Conservation (phyloP, 164 flowering plant genomes). For the Stephania japonica region DNA sequence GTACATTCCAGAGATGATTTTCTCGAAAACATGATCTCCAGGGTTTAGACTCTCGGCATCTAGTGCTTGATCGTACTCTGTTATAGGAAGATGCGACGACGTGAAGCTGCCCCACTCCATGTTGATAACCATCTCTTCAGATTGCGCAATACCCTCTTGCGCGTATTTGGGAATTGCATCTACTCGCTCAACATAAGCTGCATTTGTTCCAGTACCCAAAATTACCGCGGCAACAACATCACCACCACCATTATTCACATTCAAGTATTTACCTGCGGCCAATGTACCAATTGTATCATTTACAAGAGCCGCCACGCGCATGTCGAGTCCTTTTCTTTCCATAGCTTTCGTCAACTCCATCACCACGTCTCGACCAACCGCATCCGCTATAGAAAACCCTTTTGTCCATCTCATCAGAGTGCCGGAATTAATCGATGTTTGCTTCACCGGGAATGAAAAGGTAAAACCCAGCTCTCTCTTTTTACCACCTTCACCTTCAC, state of each 20-base stretch:
- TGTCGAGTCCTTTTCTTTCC: slow-evolving; percentile 61
- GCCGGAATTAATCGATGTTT: slow-evolving; percentile 71
- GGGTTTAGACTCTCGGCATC: slow-evolving; percentile 85
- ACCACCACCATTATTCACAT: too few species aligned
- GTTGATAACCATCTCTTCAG: slow-evolving; percentile 95
- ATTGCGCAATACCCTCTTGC: too few species aligned
- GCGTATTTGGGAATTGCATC: slow-evolving; percentile 95
- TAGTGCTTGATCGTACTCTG: slow-evolving; percentile 72
- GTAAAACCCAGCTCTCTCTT: slow-evolving; percentile 95
- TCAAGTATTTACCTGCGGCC: slow-evolving; percentile 81
- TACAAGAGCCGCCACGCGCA: slow-evolving; percentile 78
- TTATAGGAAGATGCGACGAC: slow-evolving; percentile 84
- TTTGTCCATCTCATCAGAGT: slow-evolving; percentile 87
- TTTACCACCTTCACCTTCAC: too few species aligned
- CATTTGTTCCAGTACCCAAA: slow-evolving; percentile 97
- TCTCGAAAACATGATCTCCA: slow-evolving; percentile 95
- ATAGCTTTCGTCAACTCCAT: slow-evolving; percentile 59
- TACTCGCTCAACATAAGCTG: slow-evolving; percentile 94
- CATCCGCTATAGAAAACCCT: slow-evolving; percentile 79
- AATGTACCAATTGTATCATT: slow-evolving; percentile 96
- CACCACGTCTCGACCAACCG: slow-evolving; percentile 81
- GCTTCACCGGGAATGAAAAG: slow-evolving; percentile 93
- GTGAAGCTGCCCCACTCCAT: slow-evolving; percentile 99
- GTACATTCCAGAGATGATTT: slow-evolving; percentile 93
- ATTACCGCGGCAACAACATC: slow-evolving; percentile 90